Base-by-base conservation (phyloP, 441 rosid species). In the Erodium trifolium region DNA sequence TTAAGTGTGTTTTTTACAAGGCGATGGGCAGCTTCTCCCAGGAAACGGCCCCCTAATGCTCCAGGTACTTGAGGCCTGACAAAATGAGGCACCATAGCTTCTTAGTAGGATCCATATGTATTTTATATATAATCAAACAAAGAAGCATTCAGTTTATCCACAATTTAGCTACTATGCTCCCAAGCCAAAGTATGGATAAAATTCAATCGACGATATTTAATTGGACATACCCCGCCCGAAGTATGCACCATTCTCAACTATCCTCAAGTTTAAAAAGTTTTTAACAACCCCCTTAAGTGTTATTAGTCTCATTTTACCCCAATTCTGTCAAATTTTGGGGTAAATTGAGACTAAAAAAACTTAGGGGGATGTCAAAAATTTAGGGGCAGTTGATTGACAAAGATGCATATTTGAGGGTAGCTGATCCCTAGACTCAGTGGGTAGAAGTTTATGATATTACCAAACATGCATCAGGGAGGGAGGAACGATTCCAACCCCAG, bases 11-110 rank as follows among this genome's bases (percentile, higher is more conserved):
- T 94, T 84, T 83, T 94, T 69, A 94, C 87, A 70, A 94, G 98
- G 70, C 99, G 98, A 78, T 92, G 98, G 75, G 97, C 98, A 66
- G 97, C 97, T 80, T 88, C 98, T 78, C 97, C 98, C 77, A 94
- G 80, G 27, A 73, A 11, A 41, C 81, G 85, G 35, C 98, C 97
- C 6, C 83, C 82, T 18, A 92, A 83, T 64, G 90, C 98, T 72
- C 98, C 92, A 67, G 90, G 89, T 68, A 92, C 83, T 68, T 78
- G 92, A 5, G 88, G 83, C 87, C 99, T 92, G 82, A 63, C 12
- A 37, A 37, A 57, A 73, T 60, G 76, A 69, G 13, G 5, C 66
- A 68, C 8, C 41, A 5, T 37, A 37, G 41, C 41, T 37, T 37
- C 41, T 37, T 5, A 37, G 41, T 37, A 37, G 6, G 41, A 37